A percentile compares a stretch with the other conserved stretches of the same genome.
These are phyloP conservation scores for Adansonia rubrostipa DNA, from an alignment of 441 rosid genomes.

Conservation along the genomic window DNA sequence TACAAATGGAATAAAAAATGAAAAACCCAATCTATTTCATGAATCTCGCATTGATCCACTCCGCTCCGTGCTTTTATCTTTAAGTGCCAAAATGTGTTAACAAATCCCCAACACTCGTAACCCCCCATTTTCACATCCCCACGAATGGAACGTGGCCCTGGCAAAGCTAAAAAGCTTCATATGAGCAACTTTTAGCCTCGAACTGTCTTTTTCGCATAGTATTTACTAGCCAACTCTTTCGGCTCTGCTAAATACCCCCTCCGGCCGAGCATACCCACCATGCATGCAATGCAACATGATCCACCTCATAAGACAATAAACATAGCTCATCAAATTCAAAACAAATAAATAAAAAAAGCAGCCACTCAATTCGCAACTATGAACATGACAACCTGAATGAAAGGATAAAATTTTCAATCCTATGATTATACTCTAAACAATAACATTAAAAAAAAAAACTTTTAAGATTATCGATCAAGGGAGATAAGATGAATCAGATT, in stretches of 20 bases:
- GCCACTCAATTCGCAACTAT: neutral
- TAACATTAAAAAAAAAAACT: neutral
- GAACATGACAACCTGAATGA: neutral
- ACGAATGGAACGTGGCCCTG: too few relatives aligned
- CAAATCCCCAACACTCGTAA: too few relatives aligned
- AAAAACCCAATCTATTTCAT: too few relatives aligned
- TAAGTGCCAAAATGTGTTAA: too few relatives aligned
- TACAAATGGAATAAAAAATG: too few relatives aligned
- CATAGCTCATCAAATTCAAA: conserved; percentile 24
- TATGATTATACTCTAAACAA: neutral
- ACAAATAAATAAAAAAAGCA: conserved; percentile 29
- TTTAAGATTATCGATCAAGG: neutral
- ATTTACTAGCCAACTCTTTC: conserved; percentile 39
- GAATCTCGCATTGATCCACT: too few relatives aligned
- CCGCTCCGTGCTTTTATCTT: too few relatives aligned
- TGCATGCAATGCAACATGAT: conserved; percentile 57
- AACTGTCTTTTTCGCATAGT: too few relatives aligned
- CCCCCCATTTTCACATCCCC: too few relatives aligned
- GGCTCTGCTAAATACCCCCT: conserved; percentile 66
- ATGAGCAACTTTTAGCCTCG: too few relatives aligned
- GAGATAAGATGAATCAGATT: neutral
- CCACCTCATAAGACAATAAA: conserved; percentile 46
- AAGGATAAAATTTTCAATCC: neutral
- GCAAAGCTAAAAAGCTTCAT: too few relatives aligned
- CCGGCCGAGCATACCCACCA: conserved; percentile 80